A percentile compares a stretch with the other conserved stretches of the same genome.
Conservation (phyloP, 108 stramenopile species). For the Conticribra guillardii region DNA sequence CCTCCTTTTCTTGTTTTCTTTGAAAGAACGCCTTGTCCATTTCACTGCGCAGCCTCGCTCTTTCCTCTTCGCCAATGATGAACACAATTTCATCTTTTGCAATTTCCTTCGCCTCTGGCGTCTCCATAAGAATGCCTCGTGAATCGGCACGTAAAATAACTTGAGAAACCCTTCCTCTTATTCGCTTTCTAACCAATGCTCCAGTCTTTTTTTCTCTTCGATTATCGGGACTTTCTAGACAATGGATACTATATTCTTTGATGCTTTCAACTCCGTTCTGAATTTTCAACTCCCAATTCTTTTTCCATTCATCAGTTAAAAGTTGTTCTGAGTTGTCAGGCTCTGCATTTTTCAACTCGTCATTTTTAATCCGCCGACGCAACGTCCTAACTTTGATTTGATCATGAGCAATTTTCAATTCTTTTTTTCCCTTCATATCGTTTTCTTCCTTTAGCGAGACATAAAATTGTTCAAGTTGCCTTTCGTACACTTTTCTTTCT, state of each 20-base stretch:
- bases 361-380: constrained; percentile 34
- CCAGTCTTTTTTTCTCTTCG: constrained; percentile 25
- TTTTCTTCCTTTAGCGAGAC: constrained; percentile 31
- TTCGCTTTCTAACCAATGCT: constrained; percentile 17
- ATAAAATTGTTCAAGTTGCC: constrained; percentile 39
- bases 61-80: constrained; percentile 40
- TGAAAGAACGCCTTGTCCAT: constrained; percentile 30
- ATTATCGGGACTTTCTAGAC: constrained; percentile 29
- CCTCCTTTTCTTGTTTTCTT: constrained; percentile 26
- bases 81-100: constrained; percentile 32
- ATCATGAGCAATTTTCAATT: constrained; percentile 24
- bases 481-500: constrained; percentile 40
- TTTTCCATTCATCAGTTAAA: constrained; percentile 22
- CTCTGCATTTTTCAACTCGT: constrained; percentile 31
- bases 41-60: constrained; percentile 11
- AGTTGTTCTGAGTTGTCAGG: constrained; percentile 27
- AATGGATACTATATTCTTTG: constrained; percentile 19
- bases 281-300: constrained; percentile 29
- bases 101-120: constrained; percentile 36
- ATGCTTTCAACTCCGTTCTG: constrained; percentile 18
- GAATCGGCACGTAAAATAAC: constrained; percentile 34
- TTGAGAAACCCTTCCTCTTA: constrained; percentile 18
- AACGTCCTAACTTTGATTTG: constrained; percentile 35
- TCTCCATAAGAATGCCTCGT: constrained; percentile 36
- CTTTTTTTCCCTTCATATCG: neutral